phyloP scores from a whole-genome alignment of 495 filamentous ascomycete species.

The Poronia punctata region DNA sequence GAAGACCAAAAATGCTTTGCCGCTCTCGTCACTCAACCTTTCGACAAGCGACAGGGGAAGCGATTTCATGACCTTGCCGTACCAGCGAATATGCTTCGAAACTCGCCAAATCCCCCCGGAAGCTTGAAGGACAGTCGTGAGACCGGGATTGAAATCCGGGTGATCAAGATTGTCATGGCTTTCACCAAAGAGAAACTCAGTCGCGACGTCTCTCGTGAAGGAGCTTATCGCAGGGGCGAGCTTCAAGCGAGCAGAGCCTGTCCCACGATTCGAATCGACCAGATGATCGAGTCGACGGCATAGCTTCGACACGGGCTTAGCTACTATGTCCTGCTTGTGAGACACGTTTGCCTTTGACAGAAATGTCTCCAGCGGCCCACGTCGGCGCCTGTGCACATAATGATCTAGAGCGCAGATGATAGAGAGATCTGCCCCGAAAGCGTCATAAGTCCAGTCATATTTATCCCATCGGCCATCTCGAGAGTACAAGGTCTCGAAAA shows the following conservation, averaged over 20 bases:
- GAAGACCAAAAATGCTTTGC: slow-evolving; percentile 16
- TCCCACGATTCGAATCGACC: not conserved
- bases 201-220: slow-evolving; percentile 16
- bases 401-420: slow-evolving; percentile 15
- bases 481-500: slow-evolving; percentile 18
- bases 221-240: slow-evolving; percentile 24
- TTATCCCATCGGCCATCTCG: slow-evolving; percentile 20
- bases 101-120: slow-evolving; percentile 20
- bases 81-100: slow-evolving; percentile 22
- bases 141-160: slow-evolving; percentile 14
- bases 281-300: slow-evolving; percentile 8
- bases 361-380: slow-evolving; percentile 11
- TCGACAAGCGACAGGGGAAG: slow-evolving; percentile 16
- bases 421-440: slow-evolving; percentile 4
- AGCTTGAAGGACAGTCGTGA: slow-evolving; percentile 8
- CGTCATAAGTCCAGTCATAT: slow-evolving; percentile 19
- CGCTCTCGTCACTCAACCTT: slow-evolving; percentile 12
- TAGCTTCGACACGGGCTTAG: slow-evolving; percentile 16
- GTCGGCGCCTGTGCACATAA: slow-evolving; percentile 13
- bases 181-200: slow-evolving; percentile 17
- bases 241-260: slow-evolving; percentile 6
- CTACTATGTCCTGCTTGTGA: slow-evolving; percentile 9
- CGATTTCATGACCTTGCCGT: slow-evolving; percentile 14
- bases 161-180: slow-evolving; percentile 15
- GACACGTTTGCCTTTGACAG: slow-evolving; percentile 19